Percentiles rank a stretch among this genome's conserved stretches.
Evolutionary conservation across 495 filamentous ascomycete genomes (phyloP).

Genomic region (Glarea lozoyensis): DNA sequence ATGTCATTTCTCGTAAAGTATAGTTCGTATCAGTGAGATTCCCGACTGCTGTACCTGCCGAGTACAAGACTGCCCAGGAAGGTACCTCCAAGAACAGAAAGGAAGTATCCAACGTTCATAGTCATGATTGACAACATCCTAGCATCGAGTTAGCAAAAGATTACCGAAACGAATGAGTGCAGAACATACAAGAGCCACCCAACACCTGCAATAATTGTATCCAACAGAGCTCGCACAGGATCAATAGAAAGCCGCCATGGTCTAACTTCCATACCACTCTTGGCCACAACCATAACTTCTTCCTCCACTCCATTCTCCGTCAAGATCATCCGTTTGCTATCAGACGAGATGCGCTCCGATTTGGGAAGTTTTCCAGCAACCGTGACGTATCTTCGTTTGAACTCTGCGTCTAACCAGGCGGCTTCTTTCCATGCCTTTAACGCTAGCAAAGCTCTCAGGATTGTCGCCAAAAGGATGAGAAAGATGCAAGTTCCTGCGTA

Average conservation of each 20-base stretch:
- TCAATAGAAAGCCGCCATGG: conserved; percentile 79
- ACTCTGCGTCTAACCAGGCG: conserved; percentile 49
- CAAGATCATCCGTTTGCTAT: conserved; percentile 49
- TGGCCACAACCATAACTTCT: conserved; percentile 58
- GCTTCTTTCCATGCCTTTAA: conserved; percentile 46
- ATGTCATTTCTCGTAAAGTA: conserved; percentile 3
- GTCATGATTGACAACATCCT: conserved; percentile 99
- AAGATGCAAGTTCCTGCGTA: conserved; percentile 89
- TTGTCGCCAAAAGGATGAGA: conserved; percentile 60
- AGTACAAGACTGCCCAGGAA: conserved; percentile 78
- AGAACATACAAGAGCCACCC: conserved; percentile 82
- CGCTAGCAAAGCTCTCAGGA: conserved; percentile 62
- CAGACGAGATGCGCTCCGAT: conserved; percentile 39
- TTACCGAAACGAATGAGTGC: not conserved
- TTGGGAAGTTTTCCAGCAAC: conserved; percentile 55
- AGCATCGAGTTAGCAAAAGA: conserved; percentile 1
- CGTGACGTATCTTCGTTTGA: conserved; percentile 65
- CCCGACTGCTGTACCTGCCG: conserved; percentile 48
- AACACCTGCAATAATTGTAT: conserved; percentile 61
- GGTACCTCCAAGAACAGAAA: conserved; percentile 71
- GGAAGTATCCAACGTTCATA: conserved; percentile 92
- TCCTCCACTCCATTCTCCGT: conserved; percentile 66
- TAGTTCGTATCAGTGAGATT: conserved; percentile 28
- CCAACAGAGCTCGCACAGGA: conserved; percentile 59
- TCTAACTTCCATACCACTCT: conserved; percentile 33